These are phyloP conservation scores for Phoma sp. DNA, from an alignment of 2,329 filamentous ascomycete genomes.

Conservation along the genomic window DNA sequence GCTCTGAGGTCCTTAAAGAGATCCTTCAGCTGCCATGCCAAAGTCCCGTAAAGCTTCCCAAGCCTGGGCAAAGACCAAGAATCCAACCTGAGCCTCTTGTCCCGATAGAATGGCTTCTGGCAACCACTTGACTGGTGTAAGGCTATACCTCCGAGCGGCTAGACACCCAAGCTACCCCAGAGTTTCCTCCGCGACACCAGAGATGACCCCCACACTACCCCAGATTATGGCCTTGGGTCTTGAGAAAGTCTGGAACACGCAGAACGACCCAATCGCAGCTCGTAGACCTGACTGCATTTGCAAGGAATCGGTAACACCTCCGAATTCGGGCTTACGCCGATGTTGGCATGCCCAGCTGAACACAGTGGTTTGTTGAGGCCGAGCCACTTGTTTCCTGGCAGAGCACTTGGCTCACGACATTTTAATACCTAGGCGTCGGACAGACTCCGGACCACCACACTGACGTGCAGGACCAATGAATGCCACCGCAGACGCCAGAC, in stretches of 20 bases:
- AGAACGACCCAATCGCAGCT: background rate
- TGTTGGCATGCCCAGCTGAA: background rate
- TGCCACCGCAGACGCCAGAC: background rate
- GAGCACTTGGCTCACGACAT: slow-evolving; percentile 10
- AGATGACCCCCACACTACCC: slow-evolving; percentile 12
- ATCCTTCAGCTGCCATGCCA: background rate
- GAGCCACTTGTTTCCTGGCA: slow-evolving; percentile 12
- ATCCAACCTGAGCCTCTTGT: slow-evolving; percentile 10
- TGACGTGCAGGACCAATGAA: background rate
- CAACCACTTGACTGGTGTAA: slow-evolving; percentile 2
- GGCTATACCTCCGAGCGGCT: background rate
- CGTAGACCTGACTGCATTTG: background rate
- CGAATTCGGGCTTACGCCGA: slow-evolving; percentile 4
- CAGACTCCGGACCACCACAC: slow-evolving; percentile 1
- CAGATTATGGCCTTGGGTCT: background rate
- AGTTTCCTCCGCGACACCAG: slow-evolving; percentile 12
- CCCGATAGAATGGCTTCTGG: slow-evolving; percentile 12
- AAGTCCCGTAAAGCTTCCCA: background rate
- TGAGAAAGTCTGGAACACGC: background rate
- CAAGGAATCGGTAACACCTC: background rate
- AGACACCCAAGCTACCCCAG: slow-evolving; percentile 14
- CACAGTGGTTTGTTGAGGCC: slow-evolving; percentile 5
- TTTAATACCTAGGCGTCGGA: background rate
- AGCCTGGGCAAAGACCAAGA: slow-evolving; percentile 5
- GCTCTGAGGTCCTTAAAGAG: slow-evolving; percentile 1